Percentiles rank a stretch among this genome's conserved stretches.
phyloP scores from a whole-genome alignment of 1,139 yeast genomes.

The Hanseniaspora uvarum region DNA sequence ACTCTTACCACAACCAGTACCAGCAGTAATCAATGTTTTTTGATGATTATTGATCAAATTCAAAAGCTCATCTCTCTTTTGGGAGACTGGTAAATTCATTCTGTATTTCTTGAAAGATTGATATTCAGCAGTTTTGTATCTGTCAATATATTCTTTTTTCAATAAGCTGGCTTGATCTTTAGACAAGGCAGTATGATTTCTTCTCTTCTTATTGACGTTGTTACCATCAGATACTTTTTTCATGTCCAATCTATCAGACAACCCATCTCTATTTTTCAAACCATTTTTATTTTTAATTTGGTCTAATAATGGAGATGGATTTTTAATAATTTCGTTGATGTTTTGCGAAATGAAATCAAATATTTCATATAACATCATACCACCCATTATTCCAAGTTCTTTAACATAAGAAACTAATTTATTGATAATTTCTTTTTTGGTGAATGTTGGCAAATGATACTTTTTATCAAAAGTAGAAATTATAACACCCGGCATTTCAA shows the following conservation, averaged over 20 bases:
- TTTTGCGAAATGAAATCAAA: conserved; percentile 69
- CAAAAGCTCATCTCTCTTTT: conserved; percentile 47
- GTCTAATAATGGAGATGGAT: conserved; percentile 62
- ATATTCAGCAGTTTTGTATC: conserved; percentile 27
- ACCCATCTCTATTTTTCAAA: not conserved
- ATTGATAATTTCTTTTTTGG: conserved; percentile 53
- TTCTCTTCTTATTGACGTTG: conserved; percentile 3
- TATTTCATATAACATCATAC: conserved; percentile 53
- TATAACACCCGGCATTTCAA: conserved; percentile 52
- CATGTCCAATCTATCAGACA: not conserved
- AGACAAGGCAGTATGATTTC: conserved; percentile 16
- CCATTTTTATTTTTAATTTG: conserved; percentile 9
- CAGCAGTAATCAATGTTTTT: conserved; percentile 80
- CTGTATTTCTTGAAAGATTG: conserved; percentile 39
- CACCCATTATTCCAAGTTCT: conserved; percentile 45
- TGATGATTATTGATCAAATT: conserved; percentile 46
- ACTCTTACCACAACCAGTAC: conserved; percentile 93
- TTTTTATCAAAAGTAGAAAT: conserved; percentile 41
- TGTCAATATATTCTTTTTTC: conserved; percentile 27
- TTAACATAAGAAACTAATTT: conserved; percentile 39
- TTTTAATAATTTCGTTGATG: conserved; percentile 44
- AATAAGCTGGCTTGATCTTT: conserved; percentile 27
- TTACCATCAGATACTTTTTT: not conserved
- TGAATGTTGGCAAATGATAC: conserved; percentile 58
- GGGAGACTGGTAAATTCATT: conserved; percentile 71